phyloP scores from a whole-genome alignment of 1,284 basidiomycete species.

The Trametes versicolor region DNA sequence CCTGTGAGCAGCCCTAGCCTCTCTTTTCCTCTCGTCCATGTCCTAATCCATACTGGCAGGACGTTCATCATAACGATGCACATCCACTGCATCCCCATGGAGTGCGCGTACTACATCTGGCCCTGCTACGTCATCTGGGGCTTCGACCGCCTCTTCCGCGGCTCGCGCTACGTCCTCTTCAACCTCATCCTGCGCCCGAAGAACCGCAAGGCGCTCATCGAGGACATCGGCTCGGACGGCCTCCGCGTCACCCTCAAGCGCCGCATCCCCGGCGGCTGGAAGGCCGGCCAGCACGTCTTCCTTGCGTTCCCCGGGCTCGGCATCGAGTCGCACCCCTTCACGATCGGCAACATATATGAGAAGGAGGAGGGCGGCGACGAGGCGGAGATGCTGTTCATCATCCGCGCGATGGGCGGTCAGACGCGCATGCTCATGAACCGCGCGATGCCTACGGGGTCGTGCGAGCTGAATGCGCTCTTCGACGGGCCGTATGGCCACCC shows the following conservation, averaged over 20 bases:
- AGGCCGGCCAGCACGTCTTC: slow-evolving; percentile 66
- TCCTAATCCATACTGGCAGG: slow-evolving; percentile 9
- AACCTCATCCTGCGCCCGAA: slow-evolving; percentile 47
- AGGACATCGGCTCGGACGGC: slow-evolving; percentile 49
- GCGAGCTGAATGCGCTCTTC: slow-evolving; percentile 50
- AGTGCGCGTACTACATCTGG: slow-evolving; percentile 41
- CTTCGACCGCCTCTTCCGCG: slow-evolving; percentile 51
- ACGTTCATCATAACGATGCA: slow-evolving; percentile 34
- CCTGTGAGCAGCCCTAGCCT: slow-evolving; percentile 32
- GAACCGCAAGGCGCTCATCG: slow-evolving; percentile 42
- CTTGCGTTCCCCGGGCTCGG: slow-evolving; percentile 57
- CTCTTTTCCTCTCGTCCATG: neutral
- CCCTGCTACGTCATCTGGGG: slow-evolving; percentile 55
- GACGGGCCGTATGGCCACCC: slow-evolving; percentile 63
- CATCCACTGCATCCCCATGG: slow-evolving; percentile 30
- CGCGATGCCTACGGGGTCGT: slow-evolving; percentile 36
- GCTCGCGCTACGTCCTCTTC: slow-evolving; percentile 46
- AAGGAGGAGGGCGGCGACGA: slow-evolving; percentile 34
- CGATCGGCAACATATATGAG: slow-evolving; percentile 54
- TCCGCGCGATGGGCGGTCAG: slow-evolving; percentile 44
- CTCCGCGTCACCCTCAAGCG: slow-evolving; percentile 50
- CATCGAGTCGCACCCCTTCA: slow-evolving; percentile 66
- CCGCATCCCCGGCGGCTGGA: slow-evolving; percentile 53
- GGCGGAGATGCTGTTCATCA: slow-evolving; percentile 56
- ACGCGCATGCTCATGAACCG: slow-evolving; percentile 32